Evolutionary conservation across 768 basidiomycete species (phyloP).

Genomic region (Gymnopilus dilepis): DNA sequence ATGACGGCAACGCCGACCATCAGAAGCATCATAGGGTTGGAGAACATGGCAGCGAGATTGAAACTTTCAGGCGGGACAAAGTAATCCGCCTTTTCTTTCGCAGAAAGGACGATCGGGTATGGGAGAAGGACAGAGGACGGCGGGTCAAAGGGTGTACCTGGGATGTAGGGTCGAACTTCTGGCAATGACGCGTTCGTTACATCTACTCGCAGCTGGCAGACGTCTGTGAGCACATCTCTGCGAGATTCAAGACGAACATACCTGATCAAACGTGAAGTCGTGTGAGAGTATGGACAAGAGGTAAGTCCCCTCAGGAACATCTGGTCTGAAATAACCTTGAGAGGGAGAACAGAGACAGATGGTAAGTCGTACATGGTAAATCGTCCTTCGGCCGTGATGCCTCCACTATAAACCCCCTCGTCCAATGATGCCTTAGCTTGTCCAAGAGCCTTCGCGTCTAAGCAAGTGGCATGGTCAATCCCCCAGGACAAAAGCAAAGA

Average conservation of each 20-base stretch:
- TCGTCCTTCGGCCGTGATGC: slow-evolving; percentile 59
- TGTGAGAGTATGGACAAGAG: slow-evolving; percentile 70
- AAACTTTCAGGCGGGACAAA: slow-evolving; percentile 76
- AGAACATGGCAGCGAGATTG: slow-evolving; percentile 75
- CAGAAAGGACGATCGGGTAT: slow-evolving; percentile 63
- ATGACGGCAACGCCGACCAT: slow-evolving; percentile 70
- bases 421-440: slow-evolving; percentile 66
- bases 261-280: slow-evolving; percentile 75
- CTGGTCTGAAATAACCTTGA: slow-evolving; percentile 49
- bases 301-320: slow-evolving; percentile 72
- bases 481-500: slow-evolving; percentile 10
- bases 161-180: slow-evolving; percentile 64
- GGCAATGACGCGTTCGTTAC: slow-evolving; percentile 46
- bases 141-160: slow-evolving; percentile 72
- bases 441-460: slow-evolving; percentile 50
- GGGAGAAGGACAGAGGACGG: slow-evolving; percentile 57
- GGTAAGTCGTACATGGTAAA: slow-evolving; percentile 67
- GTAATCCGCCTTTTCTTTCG: slow-evolving; percentile 63
- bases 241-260: slow-evolving; percentile 31
- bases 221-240: not conserved
- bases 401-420: slow-evolving; percentile 56
- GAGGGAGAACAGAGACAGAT: not conserved
- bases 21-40: slow-evolving; percentile 85
- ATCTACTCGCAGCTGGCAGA: slow-evolving; percentile 68
- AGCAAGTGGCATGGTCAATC: slow-evolving; percentile 7